phyloP scores from a whole-genome alignment of 257 asterid genomes.

The Craterostigma plantagineum region DNA sequence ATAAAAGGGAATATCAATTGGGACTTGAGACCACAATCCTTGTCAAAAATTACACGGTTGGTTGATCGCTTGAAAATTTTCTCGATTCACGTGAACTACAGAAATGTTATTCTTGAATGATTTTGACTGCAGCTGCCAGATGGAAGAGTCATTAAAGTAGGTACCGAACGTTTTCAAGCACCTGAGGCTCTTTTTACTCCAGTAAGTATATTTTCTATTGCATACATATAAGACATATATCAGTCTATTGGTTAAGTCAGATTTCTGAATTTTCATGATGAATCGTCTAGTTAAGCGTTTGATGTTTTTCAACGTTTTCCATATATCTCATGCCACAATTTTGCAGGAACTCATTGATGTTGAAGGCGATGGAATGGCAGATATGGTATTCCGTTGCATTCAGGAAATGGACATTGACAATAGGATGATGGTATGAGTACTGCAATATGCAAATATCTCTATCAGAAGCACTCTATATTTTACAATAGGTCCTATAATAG shows the following conservation, averaged over 20 bases:
- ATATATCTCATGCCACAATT: background rate
- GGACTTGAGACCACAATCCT: constrained; percentile 96
- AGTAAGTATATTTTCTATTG: constrained; percentile 24
- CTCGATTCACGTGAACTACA: constrained; percentile 1
- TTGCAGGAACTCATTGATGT: constrained; percentile 91
- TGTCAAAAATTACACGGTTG: constrained; percentile 90
- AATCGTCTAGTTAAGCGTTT: too few species aligned
- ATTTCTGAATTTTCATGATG: too few species aligned
- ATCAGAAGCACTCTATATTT: constrained; percentile 12
- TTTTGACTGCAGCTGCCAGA: constrained; percentile 64
- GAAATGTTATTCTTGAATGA: constrained; percentile 10
- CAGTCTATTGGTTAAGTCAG: too few species aligned
- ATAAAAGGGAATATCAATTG: constrained; percentile 93
- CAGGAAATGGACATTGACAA: constrained; percentile 99
- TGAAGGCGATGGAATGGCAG: constrained; percentile 99
- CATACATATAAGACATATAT: constrained; percentile 4
- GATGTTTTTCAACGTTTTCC: too few species aligned
- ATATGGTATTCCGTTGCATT: constrained; percentile 94
- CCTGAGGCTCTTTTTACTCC: constrained; percentile 98
- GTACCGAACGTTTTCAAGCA: constrained; percentile 94
- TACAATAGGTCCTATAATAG: background rate
- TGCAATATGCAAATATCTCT: constrained; percentile 7
- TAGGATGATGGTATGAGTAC: constrained; percentile 66
- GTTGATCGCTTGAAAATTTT: constrained; percentile 14
- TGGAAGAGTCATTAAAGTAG: constrained; percentile 94